Conservation (phyloP, 768 basidiomycete species). For the Kwoniella botswanensis region DNA sequence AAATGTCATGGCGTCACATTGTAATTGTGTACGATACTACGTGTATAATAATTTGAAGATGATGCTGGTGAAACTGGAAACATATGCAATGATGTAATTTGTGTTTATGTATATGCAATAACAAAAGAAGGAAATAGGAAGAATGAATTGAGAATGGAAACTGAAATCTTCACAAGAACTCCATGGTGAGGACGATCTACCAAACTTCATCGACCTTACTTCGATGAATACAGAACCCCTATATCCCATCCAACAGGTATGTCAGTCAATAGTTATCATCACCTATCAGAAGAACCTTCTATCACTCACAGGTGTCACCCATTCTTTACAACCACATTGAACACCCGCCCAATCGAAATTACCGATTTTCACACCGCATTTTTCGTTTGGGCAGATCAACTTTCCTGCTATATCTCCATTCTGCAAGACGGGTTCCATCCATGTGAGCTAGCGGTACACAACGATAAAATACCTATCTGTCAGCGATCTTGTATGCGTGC, state of each 20-base stretch:
- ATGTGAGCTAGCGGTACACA: conserved; percentile 70
- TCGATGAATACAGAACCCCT: conserved; percentile 67
- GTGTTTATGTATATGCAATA: not conserved
- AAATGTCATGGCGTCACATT: not conserved
- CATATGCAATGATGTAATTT: not conserved
- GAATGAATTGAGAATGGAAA: not conserved
- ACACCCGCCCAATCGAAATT: conserved; percentile 98
- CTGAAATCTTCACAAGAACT: not conserved
- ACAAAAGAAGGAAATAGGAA: not conserved
- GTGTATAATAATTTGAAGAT: too few species aligned
- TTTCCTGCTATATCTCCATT: conserved; percentile 82
- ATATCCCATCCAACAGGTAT: not conserved
- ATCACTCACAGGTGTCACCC: conserved; percentile 81
- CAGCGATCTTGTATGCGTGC: too few species aligned
- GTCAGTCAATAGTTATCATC: not conserved
- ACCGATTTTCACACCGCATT: conserved; percentile 87
- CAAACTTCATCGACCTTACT: conserved; percentile 66
- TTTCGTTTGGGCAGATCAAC: conserved; percentile 88
- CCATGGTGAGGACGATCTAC: conserved; percentile 20
- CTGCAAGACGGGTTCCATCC: conserved; percentile 87
- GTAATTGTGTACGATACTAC: too few species aligned
- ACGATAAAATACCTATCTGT: too few species aligned
- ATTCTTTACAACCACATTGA: conserved; percentile 85
- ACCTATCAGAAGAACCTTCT: too few species aligned
- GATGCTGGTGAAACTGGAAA: not conserved